phyloP scores from a whole-genome alignment of 179 eudicot genomes.

The Vitellaria paradoxa region DNA sequence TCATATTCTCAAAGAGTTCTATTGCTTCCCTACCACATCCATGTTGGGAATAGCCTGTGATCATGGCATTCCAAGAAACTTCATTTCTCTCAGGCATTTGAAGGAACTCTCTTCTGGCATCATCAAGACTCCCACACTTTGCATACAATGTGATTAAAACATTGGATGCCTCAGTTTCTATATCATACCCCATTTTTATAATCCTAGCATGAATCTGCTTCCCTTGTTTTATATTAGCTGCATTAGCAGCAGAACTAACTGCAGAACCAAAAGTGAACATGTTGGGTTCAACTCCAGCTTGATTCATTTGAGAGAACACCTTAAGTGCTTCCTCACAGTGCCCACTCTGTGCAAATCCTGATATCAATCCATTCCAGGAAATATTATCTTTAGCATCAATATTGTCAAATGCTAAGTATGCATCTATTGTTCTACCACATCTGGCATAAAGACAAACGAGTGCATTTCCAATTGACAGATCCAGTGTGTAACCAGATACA shows the following conservation, averaged over 20 bases:
- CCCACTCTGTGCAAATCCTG: conserved; percentile 55
- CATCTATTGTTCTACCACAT: conserved; percentile 42
- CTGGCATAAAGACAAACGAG: conserved; percentile 46
- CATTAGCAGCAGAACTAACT: conserved; percentile 63
- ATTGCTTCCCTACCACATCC: conserved; percentile 63
- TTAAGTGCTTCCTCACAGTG: conserved; percentile 42
- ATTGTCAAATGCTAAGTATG: conserved; percentile 42
- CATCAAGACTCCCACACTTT: conserved; percentile 49
- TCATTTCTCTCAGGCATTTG: conserved; percentile 55
- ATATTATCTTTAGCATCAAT: conserved; percentile 35
- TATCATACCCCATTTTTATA: conserved; percentile 33
- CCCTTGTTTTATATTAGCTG: conserved; percentile 56
- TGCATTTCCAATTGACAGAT: conserved; percentile 53
- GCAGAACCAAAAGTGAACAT: conserved; percentile 66
- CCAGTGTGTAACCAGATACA: conserved; percentile 34
- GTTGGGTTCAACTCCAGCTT: conserved; percentile 37
- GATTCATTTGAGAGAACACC: conserved; percentile 43
- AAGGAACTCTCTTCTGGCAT: conserved; percentile 38
- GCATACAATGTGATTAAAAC: conserved; percentile 46
- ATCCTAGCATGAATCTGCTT: conserved; percentile 47
- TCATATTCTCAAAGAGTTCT: conserved; percentile 50
- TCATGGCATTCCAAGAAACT: conserved; percentile 92
- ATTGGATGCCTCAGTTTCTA: conserved; percentile 48
- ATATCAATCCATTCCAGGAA: conserved; percentile 52
- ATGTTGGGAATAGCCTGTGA: conserved; percentile 88